Evolutionary conservation across 495 filamentous ascomycete species (phyloP).

Genomic region (Penicillium crystallinum): DNA sequence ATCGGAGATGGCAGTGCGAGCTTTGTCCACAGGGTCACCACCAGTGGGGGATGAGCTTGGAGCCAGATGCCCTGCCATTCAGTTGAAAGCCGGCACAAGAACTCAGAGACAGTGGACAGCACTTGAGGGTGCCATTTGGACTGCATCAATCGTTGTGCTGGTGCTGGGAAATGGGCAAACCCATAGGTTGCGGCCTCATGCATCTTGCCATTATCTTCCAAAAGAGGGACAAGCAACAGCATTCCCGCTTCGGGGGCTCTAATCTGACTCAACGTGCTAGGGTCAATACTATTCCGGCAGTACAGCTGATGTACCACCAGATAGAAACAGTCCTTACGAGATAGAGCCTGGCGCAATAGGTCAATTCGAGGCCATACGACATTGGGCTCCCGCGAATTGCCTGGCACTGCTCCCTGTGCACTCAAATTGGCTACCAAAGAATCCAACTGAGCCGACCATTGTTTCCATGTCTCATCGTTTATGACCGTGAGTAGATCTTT

Average conservation of each 20-base stretch:
- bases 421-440: slow-evolving; percentile 5
- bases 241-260: background rate
- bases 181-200: background rate
- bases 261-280: slow-evolving; percentile 1
- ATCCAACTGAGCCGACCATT: slow-evolving; percentile 11
- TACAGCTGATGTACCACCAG: slow-evolving; percentile 64
- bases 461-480: slow-evolving; percentile 2
- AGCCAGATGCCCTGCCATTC: background rate
- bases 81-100: background rate
- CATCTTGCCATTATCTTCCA: slow-evolving; percentile 12
- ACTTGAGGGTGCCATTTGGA: background rate
- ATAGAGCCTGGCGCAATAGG: slow-evolving; percentile 55
- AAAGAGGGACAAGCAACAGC: background rate
- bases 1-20: background rate
- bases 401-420: background rate
- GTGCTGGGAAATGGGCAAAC: slow-evolving; percentile 1
- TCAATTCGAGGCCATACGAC: slow-evolving; percentile 40
- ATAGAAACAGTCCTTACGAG: slow-evolving; percentile 54
- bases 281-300: slow-evolving; percentile 42
- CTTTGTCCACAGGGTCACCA: background rate
- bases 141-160: background rate
- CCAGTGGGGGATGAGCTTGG: background rate
- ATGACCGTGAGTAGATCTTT: background rate
- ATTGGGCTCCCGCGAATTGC: background rate
- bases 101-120: background rate